A percentile compares a stretch with the other conserved stretches of the same genome.
phyloP scores from a whole-genome alignment of 2,329 filamentous ascomycete species.

The Cladosporium sp. region DNA sequence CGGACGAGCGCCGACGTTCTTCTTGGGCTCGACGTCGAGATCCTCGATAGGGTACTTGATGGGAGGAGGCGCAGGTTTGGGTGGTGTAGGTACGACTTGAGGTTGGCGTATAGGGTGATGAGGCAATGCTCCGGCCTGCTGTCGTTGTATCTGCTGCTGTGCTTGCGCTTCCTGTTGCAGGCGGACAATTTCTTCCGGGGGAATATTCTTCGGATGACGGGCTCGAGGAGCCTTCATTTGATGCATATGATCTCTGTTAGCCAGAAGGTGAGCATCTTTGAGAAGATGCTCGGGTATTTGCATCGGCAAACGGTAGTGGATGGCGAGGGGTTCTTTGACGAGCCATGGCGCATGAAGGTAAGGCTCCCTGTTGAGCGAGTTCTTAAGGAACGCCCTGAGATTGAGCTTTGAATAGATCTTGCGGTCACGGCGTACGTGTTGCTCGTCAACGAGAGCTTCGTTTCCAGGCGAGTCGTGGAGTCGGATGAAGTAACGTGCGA shows the following conservation, averaged over 20 bases:
- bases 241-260: slow-evolving; percentile 20
- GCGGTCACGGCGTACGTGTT: slow-evolving; percentile 79
- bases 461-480: slow-evolving; percentile 60
- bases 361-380: slow-evolving; percentile 83
- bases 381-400: slow-evolving; percentile 89
- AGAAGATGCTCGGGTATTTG: slow-evolving; percentile 77
- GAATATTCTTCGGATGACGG: slow-evolving; percentile 21
- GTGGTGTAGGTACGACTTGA: slow-evolving; percentile 2
- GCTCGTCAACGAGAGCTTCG: slow-evolving; percentile 76
- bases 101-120: slow-evolving; percentile 34
- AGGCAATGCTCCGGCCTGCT: slow-evolving; percentile 39
- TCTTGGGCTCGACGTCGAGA: slow-evolving; percentile 69
- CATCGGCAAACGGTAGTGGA: slow-evolving; percentile 80
- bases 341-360: slow-evolving; percentile 98
- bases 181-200: slow-evolving; percentile 12
- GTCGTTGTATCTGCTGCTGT: slow-evolving; percentile 17
- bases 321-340: slow-evolving; percentile 81
- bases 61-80: slow-evolving; percentile 60
- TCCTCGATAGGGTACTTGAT: slow-evolving; percentile 97
- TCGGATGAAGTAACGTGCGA: slow-evolving; percentile 76
- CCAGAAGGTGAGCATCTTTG: slow-evolving; percentile 54
- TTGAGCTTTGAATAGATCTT: slow-evolving; percentile 95
- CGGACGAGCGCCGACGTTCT: slow-evolving; percentile 64
- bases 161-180: slow-evolving; percentile 17
- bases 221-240: slow-evolving; percentile 22